Evolutionary conservation across 306 rosid genomes (phyloP), one percentile per base, ranked within the genome.

Genomic region (Corylus americana): DNA sequence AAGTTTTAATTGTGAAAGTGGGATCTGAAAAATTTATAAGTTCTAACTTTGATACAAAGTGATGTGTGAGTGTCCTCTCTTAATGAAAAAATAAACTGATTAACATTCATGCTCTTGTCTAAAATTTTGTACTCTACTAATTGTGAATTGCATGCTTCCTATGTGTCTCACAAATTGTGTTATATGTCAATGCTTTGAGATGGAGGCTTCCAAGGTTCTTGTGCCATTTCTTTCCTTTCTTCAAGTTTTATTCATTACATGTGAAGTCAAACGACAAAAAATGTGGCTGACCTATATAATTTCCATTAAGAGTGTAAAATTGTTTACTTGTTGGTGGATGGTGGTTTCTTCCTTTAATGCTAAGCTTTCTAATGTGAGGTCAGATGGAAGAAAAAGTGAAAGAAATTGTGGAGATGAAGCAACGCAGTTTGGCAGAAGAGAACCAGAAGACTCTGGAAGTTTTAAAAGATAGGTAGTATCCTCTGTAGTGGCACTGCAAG

Each of bases 301-400:
- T 2, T 49, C 25, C n/a, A 66, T 67, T 8, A 0, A 39, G 58
- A 54, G 16, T 42, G 11, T 11, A 5, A 16, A 67, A 8, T 18
- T n/a, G 3, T n/a, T 3, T 42, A 35, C 27, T 47, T 78, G 2
- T 25, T 45, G 68, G 18, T 31, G 17, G 61, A 74, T 76, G 49
- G 20, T 77, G 53, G 69, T 73, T 80, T 87, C 68, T 55, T 77
- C 29, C 27, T 86, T 55, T 78, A 55, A 79, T 54, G 12, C 57
- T 58, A 59, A 80, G 83, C 71, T 62, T 82, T 59, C 64, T 58
- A 8, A 49, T 83, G 22, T 82, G 71, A 61, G 45, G 78, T 76
- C 76, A 93, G 99, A 95, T 93, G 99, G 97, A 95, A 87, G 99
- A 95, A 81, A 95, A 93, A 87, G 89, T 95, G 75, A 91, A 90